Percentiles rank a stretch among this genome's conserved stretches.
phyloP scores from a whole-genome alignment of 2,329 filamentous ascomycete species.

The Coniochaeta prunicola region DNA sequence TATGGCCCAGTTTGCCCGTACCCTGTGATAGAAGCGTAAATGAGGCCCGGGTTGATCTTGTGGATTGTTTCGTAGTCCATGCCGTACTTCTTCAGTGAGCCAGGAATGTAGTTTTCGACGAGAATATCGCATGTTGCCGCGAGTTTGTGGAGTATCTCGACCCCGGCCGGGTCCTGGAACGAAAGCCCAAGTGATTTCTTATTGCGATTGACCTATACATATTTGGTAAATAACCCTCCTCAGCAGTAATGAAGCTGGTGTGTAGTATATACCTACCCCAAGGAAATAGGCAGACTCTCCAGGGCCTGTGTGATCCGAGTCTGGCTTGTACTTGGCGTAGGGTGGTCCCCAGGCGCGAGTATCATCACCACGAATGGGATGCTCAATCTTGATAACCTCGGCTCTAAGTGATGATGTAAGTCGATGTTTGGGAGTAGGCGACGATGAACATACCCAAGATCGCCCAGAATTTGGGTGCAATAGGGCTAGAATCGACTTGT shows the following conservation, averaged over 20 bases:
- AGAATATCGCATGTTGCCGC: constrained; percentile 82
- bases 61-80: constrained; percentile 81
- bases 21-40: constrained; percentile 95
- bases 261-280: constrained; percentile 56
- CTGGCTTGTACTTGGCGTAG: constrained; percentile 70
- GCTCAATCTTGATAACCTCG: constrained; percentile 96
- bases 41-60: constrained; percentile 74
- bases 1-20: constrained; percentile 96
- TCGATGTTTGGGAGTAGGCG: constrained; percentile 6
- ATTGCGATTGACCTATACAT: constrained; percentile 77
- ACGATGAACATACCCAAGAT: constrained; percentile 64
- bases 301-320: constrained; percentile 53
- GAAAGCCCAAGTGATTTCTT: constrained; percentile 92
- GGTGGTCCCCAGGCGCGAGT: constrained; percentile 95
- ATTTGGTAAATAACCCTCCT: constrained; percentile 1
- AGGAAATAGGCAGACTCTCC: constrained; percentile 96
- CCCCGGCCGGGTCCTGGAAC: constrained; percentile 77
- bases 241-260: not conserved
- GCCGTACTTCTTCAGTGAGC: constrained; percentile 78
- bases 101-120: constrained; percentile 95
- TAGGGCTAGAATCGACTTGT: constrained; percentile 60
- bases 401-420: constrained; percentile 50
- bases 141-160: constrained; percentile 80
- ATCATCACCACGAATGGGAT: constrained; percentile 85
- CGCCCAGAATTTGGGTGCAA: constrained; percentile 92